These are phyloP conservation scores for Geotrichum europaeum DNA, from an alignment of 1,139 yeast species.

Conservation along the genomic window DNA sequence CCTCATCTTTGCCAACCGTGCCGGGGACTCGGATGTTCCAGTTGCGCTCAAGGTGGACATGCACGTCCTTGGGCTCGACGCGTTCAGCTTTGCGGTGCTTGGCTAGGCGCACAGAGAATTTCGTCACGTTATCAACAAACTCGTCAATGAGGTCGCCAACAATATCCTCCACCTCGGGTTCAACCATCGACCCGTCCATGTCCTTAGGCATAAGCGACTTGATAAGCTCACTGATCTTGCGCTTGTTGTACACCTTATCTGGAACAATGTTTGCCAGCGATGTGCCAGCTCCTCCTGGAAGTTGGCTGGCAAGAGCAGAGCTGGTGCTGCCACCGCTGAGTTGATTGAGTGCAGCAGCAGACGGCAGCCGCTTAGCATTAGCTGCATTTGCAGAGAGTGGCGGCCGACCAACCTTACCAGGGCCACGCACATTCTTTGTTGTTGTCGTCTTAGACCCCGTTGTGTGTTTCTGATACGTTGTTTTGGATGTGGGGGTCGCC, in stretches of 20 bases:
- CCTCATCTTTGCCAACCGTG: constrained; percentile 74
- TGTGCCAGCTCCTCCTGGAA: not conserved
- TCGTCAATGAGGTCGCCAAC: constrained; percentile 91
- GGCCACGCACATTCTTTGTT: constrained; percentile 10
- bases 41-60: constrained; percentile 84
- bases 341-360: not conserved
- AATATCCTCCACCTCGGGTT: constrained; percentile 95
- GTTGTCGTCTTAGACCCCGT: not conserved
- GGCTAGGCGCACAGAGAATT: constrained; percentile 90
- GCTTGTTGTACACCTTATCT: constrained; percentile 79
- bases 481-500: not conserved
- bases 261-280: constrained; percentile 35
- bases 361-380: constrained; percentile 8
- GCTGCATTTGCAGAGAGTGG: constrained; percentile 9
- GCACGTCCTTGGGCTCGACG: constrained; percentile 83
- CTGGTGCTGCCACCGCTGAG: not conserved
- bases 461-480: constrained; percentile 1
- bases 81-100: constrained; percentile 90
- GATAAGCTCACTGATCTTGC: constrained; percentile 82
- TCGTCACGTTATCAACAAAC: constrained; percentile 84
- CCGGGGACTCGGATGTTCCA: constrained; percentile 97
- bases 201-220: constrained; percentile 82
- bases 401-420: constrained; percentile 18
- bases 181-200: constrained; percentile 47
- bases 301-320: not conserved